Conservation (phyloP, 2,329 filamentous ascomycete species). For the Ophiostoma sp. region DNA sequence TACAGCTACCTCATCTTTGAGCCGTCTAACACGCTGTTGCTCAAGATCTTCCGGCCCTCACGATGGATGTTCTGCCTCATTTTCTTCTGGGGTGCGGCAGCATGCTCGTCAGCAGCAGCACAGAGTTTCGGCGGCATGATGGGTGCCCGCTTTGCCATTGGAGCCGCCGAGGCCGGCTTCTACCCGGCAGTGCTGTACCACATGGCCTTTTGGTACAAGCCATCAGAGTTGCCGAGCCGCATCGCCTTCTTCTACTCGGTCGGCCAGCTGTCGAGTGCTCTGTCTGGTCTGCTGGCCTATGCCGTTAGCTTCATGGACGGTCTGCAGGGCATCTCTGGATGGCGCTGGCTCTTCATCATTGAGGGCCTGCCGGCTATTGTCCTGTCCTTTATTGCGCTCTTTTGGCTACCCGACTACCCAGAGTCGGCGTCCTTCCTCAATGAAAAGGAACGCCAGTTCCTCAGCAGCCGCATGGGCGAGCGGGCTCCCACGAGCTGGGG, state of each 20-base stretch:
- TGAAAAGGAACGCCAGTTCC: conserved; percentile 69
- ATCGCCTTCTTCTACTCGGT: conserved; percentile 43
- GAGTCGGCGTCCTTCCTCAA: conserved; percentile 74
- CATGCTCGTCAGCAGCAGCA: conserved; percentile 39
- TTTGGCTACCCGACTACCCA: conserved; percentile 76
- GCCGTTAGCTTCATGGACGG: conserved; percentile 40
- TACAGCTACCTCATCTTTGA: conserved; percentile 44
- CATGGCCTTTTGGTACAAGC: conserved; percentile 44
- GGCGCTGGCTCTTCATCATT: conserved; percentile 69
- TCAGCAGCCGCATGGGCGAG: conserved; percentile 58
- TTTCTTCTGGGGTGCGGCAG: conserved; percentile 41
- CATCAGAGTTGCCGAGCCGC: conserved; percentile 39
- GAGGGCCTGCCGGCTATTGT: conserved; percentile 63
- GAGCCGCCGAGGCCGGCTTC: conserved; percentile 41
- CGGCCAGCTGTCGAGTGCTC: conserved; percentile 39
- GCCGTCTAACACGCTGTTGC: conserved; percentile 41
- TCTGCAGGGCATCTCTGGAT: conserved; percentile 47
- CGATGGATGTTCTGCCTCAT: conserved; percentile 41
- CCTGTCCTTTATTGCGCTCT: conserved; percentile 60
- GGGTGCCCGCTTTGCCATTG: conserved; percentile 42
- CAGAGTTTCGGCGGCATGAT: conserved; percentile 42
- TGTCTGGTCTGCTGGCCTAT: conserved; percentile 41
- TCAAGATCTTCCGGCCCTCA: conserved; percentile 40
- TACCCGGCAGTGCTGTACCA: conserved; percentile 42
- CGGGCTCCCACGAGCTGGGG: conserved; percentile 37